Conservation (phyloP, 495 filamentous ascomycete genomes). For the Hyphodiscus hymeniophilus region DNA sequence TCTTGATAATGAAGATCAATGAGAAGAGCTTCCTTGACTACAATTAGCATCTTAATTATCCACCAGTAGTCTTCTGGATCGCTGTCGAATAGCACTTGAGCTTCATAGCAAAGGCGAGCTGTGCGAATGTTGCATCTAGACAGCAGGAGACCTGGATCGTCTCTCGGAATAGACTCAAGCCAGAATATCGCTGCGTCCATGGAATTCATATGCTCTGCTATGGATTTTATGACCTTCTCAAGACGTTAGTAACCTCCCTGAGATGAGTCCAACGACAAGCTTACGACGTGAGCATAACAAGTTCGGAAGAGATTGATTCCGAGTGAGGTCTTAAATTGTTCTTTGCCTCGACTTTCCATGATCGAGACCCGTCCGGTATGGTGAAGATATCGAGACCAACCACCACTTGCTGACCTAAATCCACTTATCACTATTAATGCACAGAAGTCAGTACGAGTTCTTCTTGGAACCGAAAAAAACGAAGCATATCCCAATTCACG, state of each 20-base stretch:
- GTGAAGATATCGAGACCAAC: too few species aligned
- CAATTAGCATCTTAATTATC: not conserved
- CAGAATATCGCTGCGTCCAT: not conserved
- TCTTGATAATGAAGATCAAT: slow-evolving; percentile 1
- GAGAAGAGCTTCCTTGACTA: not conserved
- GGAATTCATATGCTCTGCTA: not conserved
- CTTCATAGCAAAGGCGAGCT: not conserved
- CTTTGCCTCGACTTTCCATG: too few species aligned
- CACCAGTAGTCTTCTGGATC: not conserved
- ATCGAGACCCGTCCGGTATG: too few species aligned
- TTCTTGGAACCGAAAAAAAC: too few species aligned
- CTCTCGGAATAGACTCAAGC: not conserved
- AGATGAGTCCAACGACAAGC: too few species aligned
- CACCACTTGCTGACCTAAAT: too few species aligned
- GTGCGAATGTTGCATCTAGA: not conserved
- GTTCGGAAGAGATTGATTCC: too few species aligned
- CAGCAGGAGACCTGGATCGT: not conserved
- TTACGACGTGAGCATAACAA: too few species aligned
- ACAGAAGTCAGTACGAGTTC: too few species aligned
- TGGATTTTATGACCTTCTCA: not conserved
- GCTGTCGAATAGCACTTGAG: not conserved
- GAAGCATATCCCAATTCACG: too few species aligned
- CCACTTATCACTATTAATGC: too few species aligned
- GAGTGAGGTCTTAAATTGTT: too few species aligned
- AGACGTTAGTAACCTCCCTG: not conserved